Conservation (phyloP, 768 basidiomycete species). For the Russula sp. region DNA sequence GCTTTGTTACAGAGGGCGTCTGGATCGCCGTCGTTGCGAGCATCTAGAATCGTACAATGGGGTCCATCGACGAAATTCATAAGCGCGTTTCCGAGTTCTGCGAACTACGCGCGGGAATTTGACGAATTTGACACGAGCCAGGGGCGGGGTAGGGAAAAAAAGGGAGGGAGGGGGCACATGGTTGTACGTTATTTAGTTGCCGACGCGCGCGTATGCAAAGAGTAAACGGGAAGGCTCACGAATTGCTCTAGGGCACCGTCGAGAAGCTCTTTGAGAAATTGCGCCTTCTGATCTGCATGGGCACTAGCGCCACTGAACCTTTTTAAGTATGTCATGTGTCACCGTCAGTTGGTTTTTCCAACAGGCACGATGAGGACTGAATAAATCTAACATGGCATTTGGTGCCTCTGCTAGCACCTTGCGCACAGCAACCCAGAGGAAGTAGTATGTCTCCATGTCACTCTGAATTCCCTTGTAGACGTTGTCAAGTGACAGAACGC, state of each 20-base stretch:
- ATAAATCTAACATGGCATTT: conserved; percentile 13
- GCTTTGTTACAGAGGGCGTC: conserved; percentile 45
- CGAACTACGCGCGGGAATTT: conserved; percentile 39
- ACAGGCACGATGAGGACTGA: conserved; percentile 13
- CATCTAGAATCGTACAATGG: conserved; percentile 50
- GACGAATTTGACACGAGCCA: neutral
- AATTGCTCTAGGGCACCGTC: conserved; percentile 25
- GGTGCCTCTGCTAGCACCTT: conserved; percentile 27
- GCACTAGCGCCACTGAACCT: conserved; percentile 22
- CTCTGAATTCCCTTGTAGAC: conserved; percentile 10
- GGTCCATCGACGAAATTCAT: conserved; percentile 47
- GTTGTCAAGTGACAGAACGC: conserved; percentile 19
- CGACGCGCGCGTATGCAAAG: neutral
- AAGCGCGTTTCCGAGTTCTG: conserved; percentile 48
- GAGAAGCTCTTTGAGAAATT: conserved; percentile 18
- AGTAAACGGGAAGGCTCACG: conserved; percentile 12
- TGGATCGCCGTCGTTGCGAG: conserved; percentile 42
- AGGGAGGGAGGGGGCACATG: neutral
- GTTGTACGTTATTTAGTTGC: conserved; percentile 15
- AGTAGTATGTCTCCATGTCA: conserved; percentile 26
- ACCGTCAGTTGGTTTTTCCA: neutral
- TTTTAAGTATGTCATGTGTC: conserved; percentile 22
- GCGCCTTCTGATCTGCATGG: conserved; percentile 19
- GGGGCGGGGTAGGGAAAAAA: neutral
- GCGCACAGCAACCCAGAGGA: conserved; percentile 30